Evolutionary conservation across 768 basidiomycete species (phyloP).

Genomic region (Mycena rosella): DNA sequence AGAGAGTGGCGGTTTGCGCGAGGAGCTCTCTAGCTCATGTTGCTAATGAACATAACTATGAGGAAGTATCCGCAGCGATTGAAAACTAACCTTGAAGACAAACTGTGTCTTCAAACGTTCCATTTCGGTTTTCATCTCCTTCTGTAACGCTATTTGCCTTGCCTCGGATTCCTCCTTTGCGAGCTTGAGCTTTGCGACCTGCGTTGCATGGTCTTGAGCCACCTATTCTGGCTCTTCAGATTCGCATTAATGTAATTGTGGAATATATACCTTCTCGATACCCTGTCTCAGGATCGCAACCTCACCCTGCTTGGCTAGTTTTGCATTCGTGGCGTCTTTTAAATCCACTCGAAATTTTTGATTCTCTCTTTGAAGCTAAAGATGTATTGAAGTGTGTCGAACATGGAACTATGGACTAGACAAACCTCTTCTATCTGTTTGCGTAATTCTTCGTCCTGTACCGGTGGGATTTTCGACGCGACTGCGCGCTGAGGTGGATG

Average conservation of each 20-base stretch:
- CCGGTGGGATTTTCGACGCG: slow-evolving; percentile 10
- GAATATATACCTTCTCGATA: slow-evolving; percentile 71
- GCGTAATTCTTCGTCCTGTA: slow-evolving; percentile 35
- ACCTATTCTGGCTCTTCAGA: slow-evolving; percentile 52
- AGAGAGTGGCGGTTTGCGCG: slow-evolving; percentile 62
- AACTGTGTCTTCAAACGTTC: slow-evolving; percentile 79
- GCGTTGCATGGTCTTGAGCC: slow-evolving; percentile 68
- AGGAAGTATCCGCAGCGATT: slow-evolving; percentile 10
- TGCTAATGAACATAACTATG: slow-evolving; percentile 56
- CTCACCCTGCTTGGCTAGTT: slow-evolving; percentile 77
- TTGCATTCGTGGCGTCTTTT: slow-evolving; percentile 62
- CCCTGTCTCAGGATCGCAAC: slow-evolving; percentile 73
- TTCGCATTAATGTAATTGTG: neutral
- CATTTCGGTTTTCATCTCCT: slow-evolving; percentile 74
- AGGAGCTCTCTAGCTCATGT: slow-evolving; percentile 73
- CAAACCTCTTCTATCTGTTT: slow-evolving; percentile 64
- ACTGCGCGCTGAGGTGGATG: slow-evolving; percentile 2
- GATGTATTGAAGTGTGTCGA: slow-evolving; percentile 32
- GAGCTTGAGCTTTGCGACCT: slow-evolving; percentile 66
- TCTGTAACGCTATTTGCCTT: slow-evolving; percentile 66
- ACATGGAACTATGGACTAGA: slow-evolving; percentile 23
- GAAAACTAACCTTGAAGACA: slow-evolving; percentile 70
- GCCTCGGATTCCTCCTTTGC: slow-evolving; percentile 74
- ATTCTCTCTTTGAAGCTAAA: slow-evolving; percentile 67
- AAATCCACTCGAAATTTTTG: slow-evolving; percentile 58